Percentiles rank a stretch among this genome's conserved stretches.
These are phyloP conservation scores for Botryotinia globosa DNA, from an alignment of 2,329 filamentous ascomycete genomes.

Conservation along the genomic window DNA sequence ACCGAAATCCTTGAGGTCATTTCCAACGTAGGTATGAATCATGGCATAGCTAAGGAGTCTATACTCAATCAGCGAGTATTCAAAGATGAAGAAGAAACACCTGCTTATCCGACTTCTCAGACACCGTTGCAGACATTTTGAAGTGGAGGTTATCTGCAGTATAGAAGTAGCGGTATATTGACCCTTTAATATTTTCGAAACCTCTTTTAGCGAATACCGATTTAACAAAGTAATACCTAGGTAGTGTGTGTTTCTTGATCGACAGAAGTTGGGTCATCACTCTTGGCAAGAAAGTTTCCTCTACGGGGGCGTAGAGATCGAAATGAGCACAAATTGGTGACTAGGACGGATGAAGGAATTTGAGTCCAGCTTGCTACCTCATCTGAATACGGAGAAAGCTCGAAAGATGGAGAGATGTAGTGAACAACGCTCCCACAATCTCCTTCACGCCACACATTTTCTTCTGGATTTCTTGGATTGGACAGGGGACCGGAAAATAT, in stretches of 20 bases:
- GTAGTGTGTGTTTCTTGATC: too few relatives aligned
- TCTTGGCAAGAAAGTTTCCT: too few relatives aligned
- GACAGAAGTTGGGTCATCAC: too few relatives aligned
- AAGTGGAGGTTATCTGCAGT: background rate
- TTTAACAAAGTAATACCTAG: too few relatives aligned
- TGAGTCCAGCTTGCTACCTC: background rate
- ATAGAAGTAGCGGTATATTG: background rate
- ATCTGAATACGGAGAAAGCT: background rate
- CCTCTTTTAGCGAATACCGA: too few relatives aligned
- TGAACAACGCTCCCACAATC: background rate
- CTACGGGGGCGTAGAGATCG: too few relatives aligned
- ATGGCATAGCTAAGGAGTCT: constrained; percentile 6
- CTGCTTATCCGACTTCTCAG: background rate
- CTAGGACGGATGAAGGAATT: background rate
- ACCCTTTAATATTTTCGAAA: background rate
- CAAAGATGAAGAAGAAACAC: too few relatives aligned
- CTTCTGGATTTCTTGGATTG: background rate
- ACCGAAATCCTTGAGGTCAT: constrained; percentile 20
- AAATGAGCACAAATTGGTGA: background rate
- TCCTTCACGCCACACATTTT: background rate
- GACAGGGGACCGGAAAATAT: background rate
- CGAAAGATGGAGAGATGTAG: background rate
- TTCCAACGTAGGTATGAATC: constrained; percentile 24
- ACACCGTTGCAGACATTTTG: background rate
- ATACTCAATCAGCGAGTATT: background rate